These are phyloP conservation scores for Candida tammaniensis DNA, from an alignment of 805 yeast genomes.

Conservation along the genomic window DNA sequence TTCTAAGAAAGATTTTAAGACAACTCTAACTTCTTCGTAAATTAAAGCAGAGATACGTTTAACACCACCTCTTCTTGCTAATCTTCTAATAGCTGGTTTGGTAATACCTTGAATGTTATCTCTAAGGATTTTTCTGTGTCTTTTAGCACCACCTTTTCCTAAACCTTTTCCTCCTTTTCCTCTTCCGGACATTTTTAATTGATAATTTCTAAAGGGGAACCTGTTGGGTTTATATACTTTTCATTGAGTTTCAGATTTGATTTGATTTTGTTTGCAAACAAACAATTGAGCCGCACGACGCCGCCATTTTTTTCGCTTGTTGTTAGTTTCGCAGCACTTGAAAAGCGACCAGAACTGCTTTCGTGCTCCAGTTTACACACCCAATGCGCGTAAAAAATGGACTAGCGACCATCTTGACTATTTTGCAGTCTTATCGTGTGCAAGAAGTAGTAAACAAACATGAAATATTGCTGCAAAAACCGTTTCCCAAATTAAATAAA, in stretches of 20 bases:
- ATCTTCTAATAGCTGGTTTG: constrained; percentile 99
- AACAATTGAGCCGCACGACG: background rate
- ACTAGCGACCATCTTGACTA: too few species aligned
- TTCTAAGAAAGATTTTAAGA: constrained; percentile 90
- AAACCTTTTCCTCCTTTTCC: constrained; percentile 99
- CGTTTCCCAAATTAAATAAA: too few species aligned
- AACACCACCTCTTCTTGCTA: constrained; percentile 99
- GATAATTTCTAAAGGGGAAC: constrained; percentile 1
- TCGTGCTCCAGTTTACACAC: too few species aligned
- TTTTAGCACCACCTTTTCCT: constrained; percentile 99
- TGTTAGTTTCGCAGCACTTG: too few species aligned
- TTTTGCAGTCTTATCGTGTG: background rate
- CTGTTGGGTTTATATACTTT: too few species aligned
- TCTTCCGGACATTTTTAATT: constrained; percentile 85
- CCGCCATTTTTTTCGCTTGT: background rate
- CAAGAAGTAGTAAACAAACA: background rate
- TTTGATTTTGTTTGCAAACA: too few species aligned
- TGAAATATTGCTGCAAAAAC: too few species aligned
- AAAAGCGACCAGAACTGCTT: too few species aligned
- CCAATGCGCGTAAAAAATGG: too few species aligned
- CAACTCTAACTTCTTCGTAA: constrained; percentile 98
- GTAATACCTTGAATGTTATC: constrained; percentile 99
- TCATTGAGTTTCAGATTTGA: too few species aligned
- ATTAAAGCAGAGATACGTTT: constrained; percentile 98
- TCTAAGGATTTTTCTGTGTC: constrained; percentile 98